These are phyloP conservation scores for Colletotrichum horii DNA, from an alignment of 2,329 filamentous ascomycete genomes.

Conservation along the genomic window DNA sequence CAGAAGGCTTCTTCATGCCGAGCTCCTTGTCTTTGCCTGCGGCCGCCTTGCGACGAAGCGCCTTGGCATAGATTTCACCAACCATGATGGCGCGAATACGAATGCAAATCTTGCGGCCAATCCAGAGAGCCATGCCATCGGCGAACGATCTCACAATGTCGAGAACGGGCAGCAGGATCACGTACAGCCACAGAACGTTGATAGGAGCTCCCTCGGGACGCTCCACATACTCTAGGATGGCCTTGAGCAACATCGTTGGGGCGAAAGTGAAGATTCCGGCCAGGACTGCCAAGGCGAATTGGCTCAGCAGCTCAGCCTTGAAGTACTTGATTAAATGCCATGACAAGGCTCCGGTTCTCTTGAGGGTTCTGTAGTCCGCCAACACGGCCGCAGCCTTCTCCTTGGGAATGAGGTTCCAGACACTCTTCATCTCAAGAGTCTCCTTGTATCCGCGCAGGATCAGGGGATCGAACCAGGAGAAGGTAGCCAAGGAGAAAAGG, in stretches of 20 bases:
- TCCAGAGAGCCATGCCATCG: conserved; percentile 88
- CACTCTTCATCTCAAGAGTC: conserved; percentile 80
- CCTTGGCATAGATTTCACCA: conserved; percentile 96
- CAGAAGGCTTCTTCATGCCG: conserved; percentile 53
- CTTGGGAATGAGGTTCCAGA: conserved; percentile 89
- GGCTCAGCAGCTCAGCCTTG: conserved; percentile 74
- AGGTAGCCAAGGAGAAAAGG: conserved; percentile 85
- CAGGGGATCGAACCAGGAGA: conserved; percentile 88
- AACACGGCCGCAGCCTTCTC: conserved; percentile 87
- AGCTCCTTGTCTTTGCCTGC: conserved; percentile 77
- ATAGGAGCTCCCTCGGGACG: conserved; percentile 74
- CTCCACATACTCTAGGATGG: conserved; percentile 94
- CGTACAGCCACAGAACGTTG: conserved; percentile 95
- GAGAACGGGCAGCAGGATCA: conserved; percentile 85
- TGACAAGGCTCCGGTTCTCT: conserved; percentile 79
- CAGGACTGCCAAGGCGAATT: conserved; percentile 80
- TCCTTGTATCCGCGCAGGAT: conserved; percentile 89
- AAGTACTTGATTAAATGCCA: conserved; percentile 88
- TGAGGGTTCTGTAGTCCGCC: conserved; percentile 81
- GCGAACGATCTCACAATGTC: conserved; percentile 82
- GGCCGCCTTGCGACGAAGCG: conserved; percentile 86
- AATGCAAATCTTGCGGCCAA: conserved; percentile 93
- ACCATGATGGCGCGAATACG: conserved; percentile 93
- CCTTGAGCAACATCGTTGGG: conserved; percentile 87
- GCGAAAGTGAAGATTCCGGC: conserved; percentile 87